Conservation (phyloP, 1,139 yeast genomes). For the Pichia terricola region DNA sequence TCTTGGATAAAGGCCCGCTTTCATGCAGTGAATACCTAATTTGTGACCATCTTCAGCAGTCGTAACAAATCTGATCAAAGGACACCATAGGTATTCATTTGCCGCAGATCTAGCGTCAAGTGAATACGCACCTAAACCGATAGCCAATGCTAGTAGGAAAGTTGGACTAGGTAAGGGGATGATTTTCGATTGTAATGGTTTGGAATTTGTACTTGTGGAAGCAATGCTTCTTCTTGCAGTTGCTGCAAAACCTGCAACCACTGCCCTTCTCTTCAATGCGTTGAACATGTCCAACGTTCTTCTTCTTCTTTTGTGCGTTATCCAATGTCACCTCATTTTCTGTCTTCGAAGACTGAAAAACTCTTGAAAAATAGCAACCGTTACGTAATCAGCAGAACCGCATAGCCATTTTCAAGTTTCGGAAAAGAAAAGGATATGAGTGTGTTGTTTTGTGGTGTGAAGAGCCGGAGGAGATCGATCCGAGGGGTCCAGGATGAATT, state of each 20-base stretch:
- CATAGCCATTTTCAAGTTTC: too few species aligned
- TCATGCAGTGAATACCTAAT: conserved; percentile 62
- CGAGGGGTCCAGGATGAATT: too few species aligned
- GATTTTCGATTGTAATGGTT: conserved; percentile 9
- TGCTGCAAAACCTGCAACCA: not conserved
- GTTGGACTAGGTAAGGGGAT: conserved; percentile 16
- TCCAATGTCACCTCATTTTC: too few species aligned
- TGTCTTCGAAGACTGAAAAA: too few species aligned
- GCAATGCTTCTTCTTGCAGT: not conserved
- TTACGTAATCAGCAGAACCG: too few species aligned
- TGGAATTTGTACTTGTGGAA: not conserved
- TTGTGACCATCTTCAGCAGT: conserved; percentile 82
- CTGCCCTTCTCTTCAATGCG: not conserved
- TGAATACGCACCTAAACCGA: conserved; percentile 23
- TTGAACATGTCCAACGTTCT: not conserved
- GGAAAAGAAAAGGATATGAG: too few species aligned
- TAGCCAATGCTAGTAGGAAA: conserved; percentile 17
- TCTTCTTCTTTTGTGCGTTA: too few species aligned
- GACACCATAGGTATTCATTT: conserved; percentile 75
- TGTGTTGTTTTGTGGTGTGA: too few species aligned
- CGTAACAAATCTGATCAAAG: conserved; percentile 58
- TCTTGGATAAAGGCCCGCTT: conserved; percentile 58
- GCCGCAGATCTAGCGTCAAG: conserved; percentile 75
- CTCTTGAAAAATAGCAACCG: too few species aligned
- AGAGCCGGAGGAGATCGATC: too few species aligned